Evolutionary conservation across 805 yeast genomes (phyloP).

Genomic region (Candida fluviatilis): DNA sequence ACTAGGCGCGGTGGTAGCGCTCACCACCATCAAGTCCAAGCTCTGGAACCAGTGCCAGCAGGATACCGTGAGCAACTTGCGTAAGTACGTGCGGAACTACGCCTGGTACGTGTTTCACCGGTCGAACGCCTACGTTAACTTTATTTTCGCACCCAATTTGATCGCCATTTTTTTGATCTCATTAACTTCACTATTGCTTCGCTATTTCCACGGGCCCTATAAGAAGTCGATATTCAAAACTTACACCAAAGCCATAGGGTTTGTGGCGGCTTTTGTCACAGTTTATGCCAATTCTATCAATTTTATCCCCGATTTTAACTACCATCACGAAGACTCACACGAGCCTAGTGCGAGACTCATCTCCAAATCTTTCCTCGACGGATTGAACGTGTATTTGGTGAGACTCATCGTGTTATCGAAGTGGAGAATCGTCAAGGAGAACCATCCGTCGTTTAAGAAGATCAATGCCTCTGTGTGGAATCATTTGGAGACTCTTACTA

Average conservation of each 20-base stretch:
- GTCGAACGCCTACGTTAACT: slow-evolving; percentile 29
- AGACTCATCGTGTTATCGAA: slow-evolving; percentile 34
- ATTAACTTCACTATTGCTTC: slow-evolving; percentile 28
- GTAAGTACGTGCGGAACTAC: slow-evolving; percentile 12
- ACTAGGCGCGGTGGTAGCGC: slow-evolving; percentile 16
- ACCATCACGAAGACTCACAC: slow-evolving; percentile 6
- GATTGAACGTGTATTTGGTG: slow-evolving; percentile 28
- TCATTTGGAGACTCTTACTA: slow-evolving; percentile 26
- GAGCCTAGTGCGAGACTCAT: slow-evolving; percentile 16
- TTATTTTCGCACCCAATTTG: slow-evolving; percentile 34
- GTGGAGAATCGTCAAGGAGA: slow-evolving; percentile 39
- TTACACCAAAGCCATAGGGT: slow-evolving; percentile 34
- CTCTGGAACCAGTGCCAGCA: slow-evolving; percentile 13
- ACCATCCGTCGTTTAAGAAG: slow-evolving; percentile 29
- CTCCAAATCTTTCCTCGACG: slow-evolving; percentile 22
- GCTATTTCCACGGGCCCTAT: slow-evolving; percentile 8
- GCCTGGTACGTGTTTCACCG: slow-evolving; percentile 16
- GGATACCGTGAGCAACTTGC: slow-evolving; percentile 1
- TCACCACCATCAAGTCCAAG: slow-evolving; percentile 16
- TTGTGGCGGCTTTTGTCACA: slow-evolving; percentile 27
- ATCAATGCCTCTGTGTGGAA: slow-evolving; percentile 27
- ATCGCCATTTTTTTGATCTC: slow-evolving; percentile 31
- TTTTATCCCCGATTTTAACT: slow-evolving; percentile 17
- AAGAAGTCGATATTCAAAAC: slow-evolving; percentile 16
- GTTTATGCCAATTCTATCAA: slow-evolving; percentile 20